Conservation (phyloP, 1,284 basidiomycete genomes). For the Marasmius sp. region DNA sequence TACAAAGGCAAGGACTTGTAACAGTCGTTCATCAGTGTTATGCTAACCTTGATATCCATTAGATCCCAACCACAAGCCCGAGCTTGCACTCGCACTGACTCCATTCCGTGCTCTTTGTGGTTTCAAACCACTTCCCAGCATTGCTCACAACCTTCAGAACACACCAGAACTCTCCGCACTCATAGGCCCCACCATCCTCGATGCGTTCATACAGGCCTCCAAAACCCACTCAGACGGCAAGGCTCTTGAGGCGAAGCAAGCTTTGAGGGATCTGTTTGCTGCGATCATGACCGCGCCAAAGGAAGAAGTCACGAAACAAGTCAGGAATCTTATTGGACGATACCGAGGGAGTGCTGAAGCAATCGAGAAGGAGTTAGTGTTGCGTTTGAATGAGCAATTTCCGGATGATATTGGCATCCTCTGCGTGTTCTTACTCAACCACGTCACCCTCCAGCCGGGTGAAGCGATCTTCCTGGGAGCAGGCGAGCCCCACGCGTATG, state of each 20-base stretch:
- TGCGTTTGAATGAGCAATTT: constrained; percentile 79
- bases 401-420: constrained; percentile 93
- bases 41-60: background rate
- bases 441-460: constrained; percentile 77
- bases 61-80: constrained; percentile 96
- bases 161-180: constrained; percentile 82
- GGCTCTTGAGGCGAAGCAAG: constrained; percentile 55
- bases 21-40: constrained; percentile 9
- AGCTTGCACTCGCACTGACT: constrained; percentile 96
- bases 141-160: constrained; percentile 63
- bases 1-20: constrained; percentile 74
- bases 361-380: constrained; percentile 63
- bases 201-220: constrained; percentile 49
- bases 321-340: constrained; percentile 61
- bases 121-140: constrained; percentile 78
- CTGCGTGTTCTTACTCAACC: constrained; percentile 91
- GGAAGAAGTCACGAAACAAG: constrained; percentile 49
- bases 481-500: constrained; percentile 96
- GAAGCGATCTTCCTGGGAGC: constrained; percentile 95
- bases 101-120: constrained; percentile 92
- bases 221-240: constrained; percentile 33
- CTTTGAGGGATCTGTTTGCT: constrained; percentile 75
- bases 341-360: constrained; percentile 52
- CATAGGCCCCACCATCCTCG: constrained; percentile 57
- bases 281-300: constrained; percentile 79